Percentiles rank a stretch among this genome's conserved stretches.
phyloP scores from a whole-genome alignment of 352 stramenopile genomes.

The Phytophthora citrophthora region DNA sequence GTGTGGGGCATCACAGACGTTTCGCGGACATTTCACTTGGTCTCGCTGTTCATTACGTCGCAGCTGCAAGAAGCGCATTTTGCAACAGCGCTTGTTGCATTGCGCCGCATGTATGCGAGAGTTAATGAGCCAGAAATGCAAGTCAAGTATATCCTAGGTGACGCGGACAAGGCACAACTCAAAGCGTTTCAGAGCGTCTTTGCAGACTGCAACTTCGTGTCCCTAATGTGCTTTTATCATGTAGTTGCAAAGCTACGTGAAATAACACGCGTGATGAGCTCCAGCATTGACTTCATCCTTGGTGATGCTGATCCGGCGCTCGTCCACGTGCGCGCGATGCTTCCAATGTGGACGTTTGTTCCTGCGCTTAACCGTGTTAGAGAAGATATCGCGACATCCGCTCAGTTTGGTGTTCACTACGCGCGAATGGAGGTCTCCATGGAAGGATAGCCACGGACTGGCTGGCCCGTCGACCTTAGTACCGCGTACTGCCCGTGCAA shows the following conservation, averaged over 20 bases:
- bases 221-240: too few species aligned
- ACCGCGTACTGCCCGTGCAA: constrained; percentile 1
- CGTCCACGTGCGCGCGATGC: constrained; percentile 1
- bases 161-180: constrained; percentile 10
- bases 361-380: constrained; percentile 1
- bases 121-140: neutral
- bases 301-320: neutral
- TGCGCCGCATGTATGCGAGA: neutral
- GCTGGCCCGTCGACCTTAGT: neutral
- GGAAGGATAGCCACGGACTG: constrained; percentile 1
- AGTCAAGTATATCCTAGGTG: neutral
- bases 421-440: constrained; percentile 19
- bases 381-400: neutral
- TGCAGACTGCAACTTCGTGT: neutral
- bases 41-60: constrained; percentile 5
- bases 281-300: constrained; percentile 2
- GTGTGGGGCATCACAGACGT: neutral
- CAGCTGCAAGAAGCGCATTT: neutral
- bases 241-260: too few species aligned
- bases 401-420: constrained; percentile 6
- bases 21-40: neutral
- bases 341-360: neutral
- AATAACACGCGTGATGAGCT: too few species aligned
- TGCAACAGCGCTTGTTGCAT: neutral
- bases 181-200: neutral